phyloP scores from a whole-genome alignment of 495 filamentous ascomycete species.

The Hypoxylon cercidicola region DNA sequence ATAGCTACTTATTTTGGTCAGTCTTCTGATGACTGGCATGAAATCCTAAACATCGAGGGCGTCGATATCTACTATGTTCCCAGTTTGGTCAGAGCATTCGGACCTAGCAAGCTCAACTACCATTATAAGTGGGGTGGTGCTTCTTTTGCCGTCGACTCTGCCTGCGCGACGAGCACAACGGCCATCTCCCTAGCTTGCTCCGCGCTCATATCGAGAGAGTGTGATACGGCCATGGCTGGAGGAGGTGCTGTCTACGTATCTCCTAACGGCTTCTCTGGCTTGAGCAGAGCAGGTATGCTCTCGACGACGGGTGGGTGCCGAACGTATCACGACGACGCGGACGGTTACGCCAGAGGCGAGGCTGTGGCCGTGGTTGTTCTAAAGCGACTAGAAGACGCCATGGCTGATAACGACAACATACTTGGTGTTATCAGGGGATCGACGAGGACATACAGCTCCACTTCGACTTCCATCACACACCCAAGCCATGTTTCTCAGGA shows the following conservation, averaged over 20 bases:
- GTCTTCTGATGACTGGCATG: constrained; percentile 82
- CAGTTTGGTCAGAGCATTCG: constrained; percentile 79
- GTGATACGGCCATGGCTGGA: constrained; percentile 68
- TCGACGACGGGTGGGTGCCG: constrained; percentile 17
- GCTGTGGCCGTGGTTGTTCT: constrained; percentile 60
- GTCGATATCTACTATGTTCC: constrained; percentile 86
- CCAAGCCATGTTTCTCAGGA: too few species aligned
- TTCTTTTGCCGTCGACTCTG: constrained; percentile 54
- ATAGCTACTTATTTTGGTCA: constrained; percentile 85
- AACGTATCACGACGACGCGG: constrained; percentile 52
- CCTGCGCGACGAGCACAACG: constrained; percentile 52
- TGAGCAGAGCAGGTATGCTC: constrained; percentile 13
- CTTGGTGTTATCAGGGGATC: too few species aligned
- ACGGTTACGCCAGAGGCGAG: constrained; percentile 69
- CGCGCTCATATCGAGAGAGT: constrained; percentile 73
- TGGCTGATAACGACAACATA: constrained; percentile 32
- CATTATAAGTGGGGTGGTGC: constrained; percentile 53
- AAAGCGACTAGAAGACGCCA: constrained; percentile 60
- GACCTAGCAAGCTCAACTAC: constrained; percentile 58
- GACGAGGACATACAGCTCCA: too few species aligned
- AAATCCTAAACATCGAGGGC: constrained; percentile 78
- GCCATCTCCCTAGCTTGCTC: constrained; percentile 62
- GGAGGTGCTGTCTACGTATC: constrained; percentile 62
- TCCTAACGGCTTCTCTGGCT: constrained; percentile 64
- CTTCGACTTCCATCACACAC: too few species aligned